Base-by-base conservation (phyloP, 1,284 basidiomycete genomes). In the Chalciporus sp. region DNA sequence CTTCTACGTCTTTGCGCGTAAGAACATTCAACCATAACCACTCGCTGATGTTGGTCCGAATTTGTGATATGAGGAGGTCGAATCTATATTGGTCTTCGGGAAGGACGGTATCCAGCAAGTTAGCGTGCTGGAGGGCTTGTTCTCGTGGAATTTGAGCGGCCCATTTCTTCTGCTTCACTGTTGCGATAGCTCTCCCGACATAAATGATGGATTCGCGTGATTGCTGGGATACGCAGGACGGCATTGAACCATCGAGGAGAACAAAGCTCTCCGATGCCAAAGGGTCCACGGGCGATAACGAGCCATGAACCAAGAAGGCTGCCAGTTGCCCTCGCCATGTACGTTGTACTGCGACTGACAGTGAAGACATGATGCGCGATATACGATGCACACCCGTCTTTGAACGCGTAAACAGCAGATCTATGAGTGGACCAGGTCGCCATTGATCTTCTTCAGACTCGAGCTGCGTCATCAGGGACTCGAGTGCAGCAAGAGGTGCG, bases 21-120 rank as follows among this genome's bases (percentile, higher is more conserved):
- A 96, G 76, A 29, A 96, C 88, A 63, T 94, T 92, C 29, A 85
- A 74, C 92, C 94, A 96, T 3, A 96, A 76, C 94, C 94, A 96
- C 74, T 94, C 92, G 59, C 90, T 88, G 53, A 92, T 79, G 53
- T 86, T 83, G 2, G 79, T 85, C 53, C 88, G 74, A 49, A 94
- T 88, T 53, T 86, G 82, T 23, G 82, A 75, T 28, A 94, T 82
- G 53, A 86, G 81, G 17, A 77, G 73, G 64, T 92, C 90, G 61
- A 95, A 90, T n/a, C 76, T 79, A 58, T 89, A 86, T 51, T 83
- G 82, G 58, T 91, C 85, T 64, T 91, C 83, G 1, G 90, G 85
- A 5, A 88, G 75, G 1, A 88, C 85, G 6, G 73, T 74, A 58
- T 87, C 83, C 2, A 95, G 71, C 41, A 88, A 64, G 42, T 72